Percentiles rank a stretch among this genome's conserved stretches.
These are phyloP conservation scores for Colletotrichum graminicola DNA, from an alignment of 2,329 filamentous ascomycete species.

Conservation along the genomic window DNA sequence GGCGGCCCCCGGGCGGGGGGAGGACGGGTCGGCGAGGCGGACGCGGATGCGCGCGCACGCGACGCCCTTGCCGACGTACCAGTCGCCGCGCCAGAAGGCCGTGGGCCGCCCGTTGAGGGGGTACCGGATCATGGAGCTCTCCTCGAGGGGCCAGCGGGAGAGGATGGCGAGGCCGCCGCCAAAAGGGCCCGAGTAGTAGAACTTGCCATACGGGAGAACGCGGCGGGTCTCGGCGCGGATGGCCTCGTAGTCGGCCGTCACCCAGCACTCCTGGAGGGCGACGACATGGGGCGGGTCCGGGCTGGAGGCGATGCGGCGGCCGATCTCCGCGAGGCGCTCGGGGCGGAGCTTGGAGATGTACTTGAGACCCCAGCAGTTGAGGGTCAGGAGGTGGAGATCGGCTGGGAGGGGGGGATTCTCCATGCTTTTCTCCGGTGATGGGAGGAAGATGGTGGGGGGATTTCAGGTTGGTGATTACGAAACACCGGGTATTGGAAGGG, in stretches of 20 bases:
- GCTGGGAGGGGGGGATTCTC: constrained; percentile 57
- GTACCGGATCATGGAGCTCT: constrained; percentile 88
- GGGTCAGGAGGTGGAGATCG: constrained; percentile 82
- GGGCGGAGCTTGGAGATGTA: constrained; percentile 83
- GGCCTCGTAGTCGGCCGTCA: constrained; percentile 82
- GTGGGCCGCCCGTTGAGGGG: constrained; percentile 94
- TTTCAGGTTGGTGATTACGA: neutral
- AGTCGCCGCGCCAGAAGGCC: constrained; percentile 94
- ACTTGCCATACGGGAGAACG: constrained; percentile 90
- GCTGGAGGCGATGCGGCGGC: constrained; percentile 77
- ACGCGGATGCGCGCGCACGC: constrained; percentile 79
- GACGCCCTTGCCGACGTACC: constrained; percentile 96
- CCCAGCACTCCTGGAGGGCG: constrained; percentile 96
- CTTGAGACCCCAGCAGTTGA: constrained; percentile 98
- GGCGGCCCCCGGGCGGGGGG: constrained; percentile 34
- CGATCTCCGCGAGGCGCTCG: constrained; percentile 86
- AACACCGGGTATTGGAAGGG: neutral
- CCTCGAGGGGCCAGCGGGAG: constrained; percentile 91
- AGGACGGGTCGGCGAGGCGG: constrained; percentile 8
- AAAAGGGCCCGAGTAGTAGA: constrained; percentile 90
- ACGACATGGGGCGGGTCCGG: constrained; percentile 84
- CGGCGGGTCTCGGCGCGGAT: constrained; percentile 80
- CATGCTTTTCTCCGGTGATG: constrained; percentile 43
- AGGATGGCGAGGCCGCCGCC: constrained; percentile 91
- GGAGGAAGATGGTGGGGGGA: neutral